A percentile compares a stretch with the other conserved stretches of the same genome.
phyloP scores from a whole-genome alignment of 306 rosid genomes.

The Cicer cuneatum region DNA sequence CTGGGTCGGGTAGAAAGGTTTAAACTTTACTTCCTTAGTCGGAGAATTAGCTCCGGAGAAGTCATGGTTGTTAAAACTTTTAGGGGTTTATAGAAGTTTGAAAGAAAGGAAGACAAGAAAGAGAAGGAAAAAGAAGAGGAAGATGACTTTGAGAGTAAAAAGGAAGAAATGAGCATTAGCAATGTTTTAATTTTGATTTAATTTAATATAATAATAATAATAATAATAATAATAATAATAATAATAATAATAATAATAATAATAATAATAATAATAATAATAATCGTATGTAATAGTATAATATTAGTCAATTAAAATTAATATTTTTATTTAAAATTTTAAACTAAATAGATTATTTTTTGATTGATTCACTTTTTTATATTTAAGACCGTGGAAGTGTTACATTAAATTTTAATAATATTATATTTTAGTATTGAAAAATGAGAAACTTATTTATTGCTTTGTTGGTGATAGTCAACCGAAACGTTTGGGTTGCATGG shows the following conservation, averaged over 20 bases:
- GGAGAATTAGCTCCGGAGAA: slow-evolving; percentile 33
- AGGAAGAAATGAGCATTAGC: slow-evolving; percentile 7
- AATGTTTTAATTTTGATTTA: slow-evolving; percentile 37
- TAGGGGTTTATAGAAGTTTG: slow-evolving; percentile 42
- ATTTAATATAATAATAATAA: not conserved
- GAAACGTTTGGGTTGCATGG: slow-evolving; percentile 69
- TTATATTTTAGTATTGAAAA: slow-evolving; percentile 18
- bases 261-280: no score
- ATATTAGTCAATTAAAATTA: no score
- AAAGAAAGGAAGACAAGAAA: slow-evolving; percentile 29
- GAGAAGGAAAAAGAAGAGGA: slow-evolving; percentile 26
- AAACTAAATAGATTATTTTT: no score
- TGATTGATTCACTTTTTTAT: no score
- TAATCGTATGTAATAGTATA: no score
- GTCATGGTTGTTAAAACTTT: slow-evolving; percentile 26
- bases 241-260: no score
- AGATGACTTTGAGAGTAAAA: slow-evolving; percentile 7
- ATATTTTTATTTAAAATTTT: no score
- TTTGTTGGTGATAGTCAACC: slow-evolving; percentile 65
- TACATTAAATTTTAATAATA: not conserved
- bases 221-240: no score
- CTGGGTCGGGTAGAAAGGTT: slow-evolving; percentile 39
- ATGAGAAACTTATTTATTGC: slow-evolving; percentile 50
- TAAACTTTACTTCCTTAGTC: not conserved
- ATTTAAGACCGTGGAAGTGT: no score